Base-by-base conservation (phyloP, 2,329 filamentous ascomycete species). In the Acarospora socialis region DNA sequence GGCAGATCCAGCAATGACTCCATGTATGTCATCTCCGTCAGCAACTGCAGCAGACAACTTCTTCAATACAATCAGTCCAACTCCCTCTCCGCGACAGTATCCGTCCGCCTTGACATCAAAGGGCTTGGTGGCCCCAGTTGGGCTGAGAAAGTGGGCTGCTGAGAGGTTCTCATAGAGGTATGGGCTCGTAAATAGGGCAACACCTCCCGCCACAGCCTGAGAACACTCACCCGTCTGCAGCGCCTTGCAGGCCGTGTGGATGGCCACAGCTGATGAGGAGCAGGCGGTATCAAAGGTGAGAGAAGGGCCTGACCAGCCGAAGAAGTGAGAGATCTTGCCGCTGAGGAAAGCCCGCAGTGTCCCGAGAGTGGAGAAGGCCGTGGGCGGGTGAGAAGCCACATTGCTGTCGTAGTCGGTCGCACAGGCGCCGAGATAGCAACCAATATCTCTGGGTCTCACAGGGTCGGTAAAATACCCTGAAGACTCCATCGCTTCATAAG, bases 371-470 rank as follows among this genome's bases (percentile, higher is more conserved):
- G 49, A 41, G 23, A 41, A 54, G 0, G 54, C 52, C 2, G 44
- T 54, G 0, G 53, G 36, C 3, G 39, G 14, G 18, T 57, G 37
- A n/a, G 30, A 45, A 2, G 41, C 39, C 8, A 49, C 37, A 21
- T 54, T 49, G 17, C 46, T 26, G 2, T 48, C 40, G 29, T 54
- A 54, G 24, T 54, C 51, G 5, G 20, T 33, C 2, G 36, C 29
- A 4, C 41, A 31, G 2, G 45, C 41, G 2, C 52, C 52, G 3
- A 53, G 26, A 28, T 43, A 54, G 21, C 42, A 46, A 2, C 51
- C 51, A 10, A 53, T 35, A 13, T 47, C 20, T 22, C 19, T 32
- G 9, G 35, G 23, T 3, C 14, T 8, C 4, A 72, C 71, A n/a
- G 20, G 24, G 4, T 10, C 17, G 3, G 12, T 16, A 29, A 18